Conservation (phyloP, 1,284 basidiomycete species). For the Taiwanofungus camphoratus region DNA sequence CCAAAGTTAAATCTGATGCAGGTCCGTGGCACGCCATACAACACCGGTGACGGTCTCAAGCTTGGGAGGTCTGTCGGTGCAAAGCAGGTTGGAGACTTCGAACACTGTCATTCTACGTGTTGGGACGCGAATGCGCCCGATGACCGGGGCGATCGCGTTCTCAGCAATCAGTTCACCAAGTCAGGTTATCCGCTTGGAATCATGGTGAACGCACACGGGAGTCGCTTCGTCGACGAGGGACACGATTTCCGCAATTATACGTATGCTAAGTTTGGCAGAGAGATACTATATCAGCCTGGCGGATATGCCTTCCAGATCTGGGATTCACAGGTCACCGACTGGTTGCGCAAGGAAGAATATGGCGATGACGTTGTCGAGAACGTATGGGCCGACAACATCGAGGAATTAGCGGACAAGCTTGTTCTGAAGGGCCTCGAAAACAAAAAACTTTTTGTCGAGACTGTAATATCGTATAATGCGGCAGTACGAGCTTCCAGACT, state of each 20-base stretch:
- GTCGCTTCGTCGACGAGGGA: conserved; percentile 65
- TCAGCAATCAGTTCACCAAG: conserved; percentile 68
- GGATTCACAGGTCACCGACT: conserved; percentile 39
- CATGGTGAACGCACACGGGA: conserved; percentile 54
- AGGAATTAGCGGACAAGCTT: conserved; percentile 47
- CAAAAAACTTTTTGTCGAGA: conserved; percentile 37
- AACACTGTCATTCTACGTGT: conserved; percentile 60
- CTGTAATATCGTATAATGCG: conserved; percentile 44
- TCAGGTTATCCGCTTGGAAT: conserved; percentile 67
- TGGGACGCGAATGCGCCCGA: conserved; percentile 61
- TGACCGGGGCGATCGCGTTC: conserved; percentile 44
- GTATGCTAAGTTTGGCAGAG: conserved; percentile 60
- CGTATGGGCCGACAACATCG: conserved; percentile 42
- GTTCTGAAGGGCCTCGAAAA: conserved; percentile 39
- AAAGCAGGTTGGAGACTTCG: conserved; percentile 53
- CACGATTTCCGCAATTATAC: conserved; percentile 68
- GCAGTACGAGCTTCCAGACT: conserved; percentile 35
- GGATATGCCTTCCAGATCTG: conserved; percentile 60
- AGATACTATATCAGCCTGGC: conserved; percentile 51
- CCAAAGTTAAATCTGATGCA: conserved; percentile 20
- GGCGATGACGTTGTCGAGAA: conserved; percentile 52
- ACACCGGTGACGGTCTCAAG: conserved; percentile 55
- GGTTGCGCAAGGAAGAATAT: conserved; percentile 58
- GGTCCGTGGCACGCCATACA: conserved; percentile 67
- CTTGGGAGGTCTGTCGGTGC: conserved; percentile 50